These are phyloP conservation scores for Pseudogymnoascus sp. DNA, from an alignment of 2,329 filamentous ascomycete genomes.

Conservation along the genomic window DNA sequence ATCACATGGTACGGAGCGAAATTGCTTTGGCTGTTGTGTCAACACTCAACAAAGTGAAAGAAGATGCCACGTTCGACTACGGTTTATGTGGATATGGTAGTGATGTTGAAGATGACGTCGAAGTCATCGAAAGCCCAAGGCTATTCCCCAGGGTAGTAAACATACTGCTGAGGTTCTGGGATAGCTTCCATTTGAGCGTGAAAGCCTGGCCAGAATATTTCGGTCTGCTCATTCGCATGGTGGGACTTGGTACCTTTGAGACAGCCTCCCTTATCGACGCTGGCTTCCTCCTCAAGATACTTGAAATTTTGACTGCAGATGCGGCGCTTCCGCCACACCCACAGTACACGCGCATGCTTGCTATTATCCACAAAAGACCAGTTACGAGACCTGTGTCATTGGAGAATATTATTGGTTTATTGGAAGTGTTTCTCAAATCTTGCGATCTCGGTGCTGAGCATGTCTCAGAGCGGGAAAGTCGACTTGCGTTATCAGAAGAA, in stretches of 20 bases:
- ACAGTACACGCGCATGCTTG: conserved; percentile 49
- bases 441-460: conserved; percentile 22
- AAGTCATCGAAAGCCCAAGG: conserved; percentile 28
- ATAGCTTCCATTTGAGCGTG: conserved; percentile 49
- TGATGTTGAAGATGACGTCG: conserved; percentile 24
- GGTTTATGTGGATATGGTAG: conserved; percentile 22
- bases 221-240: conserved; percentile 58
- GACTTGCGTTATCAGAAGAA: conserved; percentile 30
- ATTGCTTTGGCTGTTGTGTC: conserved; percentile 43
- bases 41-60: conserved; percentile 45
- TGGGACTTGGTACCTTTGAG: conserved; percentile 51
- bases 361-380: conserved; percentile 41
- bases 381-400: conserved; percentile 45
- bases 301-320: conserved; percentile 29
- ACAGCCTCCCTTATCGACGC: conserved; percentile 49
- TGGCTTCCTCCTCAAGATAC: conserved; percentile 46
- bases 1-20: conserved; percentile 45
- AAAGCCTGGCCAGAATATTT: conserved; percentile 73
- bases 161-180: conserved; percentile 50
- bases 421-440: conserved; percentile 30
- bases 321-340: conserved; percentile 19
- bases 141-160: conserved; percentile 28
- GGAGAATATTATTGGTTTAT: conserved; percentile 42
- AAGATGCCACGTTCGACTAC: conserved; percentile 40
- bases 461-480: conserved; percentile 35